A percentile compares a stretch with the other conserved stretches of the same genome.
phyloP scores from a whole-genome alignment of 306 rosid genomes.

The Lagenaria siceraria region DNA sequence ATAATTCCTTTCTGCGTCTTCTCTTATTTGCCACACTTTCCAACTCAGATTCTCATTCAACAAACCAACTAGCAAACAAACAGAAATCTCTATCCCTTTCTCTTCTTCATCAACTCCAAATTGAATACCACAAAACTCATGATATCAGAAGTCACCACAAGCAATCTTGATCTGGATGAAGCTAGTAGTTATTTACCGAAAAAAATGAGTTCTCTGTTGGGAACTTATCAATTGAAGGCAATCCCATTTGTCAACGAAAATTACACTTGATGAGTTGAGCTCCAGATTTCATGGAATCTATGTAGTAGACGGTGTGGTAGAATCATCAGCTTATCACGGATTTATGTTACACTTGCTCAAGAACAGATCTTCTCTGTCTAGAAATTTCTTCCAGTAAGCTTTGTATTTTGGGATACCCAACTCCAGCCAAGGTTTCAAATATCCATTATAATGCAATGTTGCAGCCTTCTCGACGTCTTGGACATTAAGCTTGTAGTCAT shows the following conservation, averaged over 20 bases:
- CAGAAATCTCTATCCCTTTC: neutral
- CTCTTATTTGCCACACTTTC: slow-evolving; percentile 1
- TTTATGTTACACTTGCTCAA: slow-evolving; percentile 91
- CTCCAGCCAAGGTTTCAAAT: slow-evolving; percentile 98
- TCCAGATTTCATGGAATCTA: slow-evolving; percentile 24
- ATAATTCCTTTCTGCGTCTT: neutral
- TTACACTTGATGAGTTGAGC: slow-evolving; percentile 20
- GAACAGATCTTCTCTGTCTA: slow-evolving; percentile 68
- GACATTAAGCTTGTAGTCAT: slow-evolving; percentile 45
- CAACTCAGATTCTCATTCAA: slow-evolving; percentile 8
- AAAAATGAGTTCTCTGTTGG: slow-evolving; percentile 1
- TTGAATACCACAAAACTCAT: neutral
- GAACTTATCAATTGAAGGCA: neutral
- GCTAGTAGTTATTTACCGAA: slow-evolving; percentile 3
- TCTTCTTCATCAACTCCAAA: slow-evolving; percentile 3
- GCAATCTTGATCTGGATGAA: slow-evolving; percentile 3
- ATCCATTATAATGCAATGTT: slow-evolving; percentile 82
- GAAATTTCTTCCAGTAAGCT: slow-evolving; percentile 64
- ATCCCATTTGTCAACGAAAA: neutral
- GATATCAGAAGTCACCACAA: slow-evolving; percentile 6
- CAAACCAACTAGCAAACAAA: neutral
- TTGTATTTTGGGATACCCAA: slow-evolving; percentile 81
- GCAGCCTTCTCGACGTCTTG: slow-evolving; percentile 36
- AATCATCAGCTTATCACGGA: slow-evolving; percentile 35
- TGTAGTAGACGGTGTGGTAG: slow-evolving; percentile 17